A percentile compares a stretch with the other conserved stretches of the same genome.
phyloP scores from a whole-genome alignment of 306 rosid species.

The Spatholobus suberectus region DNA sequence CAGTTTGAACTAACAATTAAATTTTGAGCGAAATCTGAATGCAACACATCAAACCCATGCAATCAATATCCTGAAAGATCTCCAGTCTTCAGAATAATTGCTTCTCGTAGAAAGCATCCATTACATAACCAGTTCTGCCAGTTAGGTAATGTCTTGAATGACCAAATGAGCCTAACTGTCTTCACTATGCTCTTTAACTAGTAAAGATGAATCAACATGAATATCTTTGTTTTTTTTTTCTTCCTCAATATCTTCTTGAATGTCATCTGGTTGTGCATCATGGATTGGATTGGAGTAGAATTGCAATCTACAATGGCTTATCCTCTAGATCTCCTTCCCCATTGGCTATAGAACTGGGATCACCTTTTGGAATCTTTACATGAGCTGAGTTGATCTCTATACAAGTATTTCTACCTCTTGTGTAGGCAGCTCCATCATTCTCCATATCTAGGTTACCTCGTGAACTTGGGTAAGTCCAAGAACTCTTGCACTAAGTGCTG shows the following conservation, averaged over 20 bases:
- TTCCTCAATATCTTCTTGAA: background rate
- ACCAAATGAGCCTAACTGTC: background rate
- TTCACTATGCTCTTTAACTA: background rate
- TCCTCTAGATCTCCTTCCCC: constrained; percentile 9
- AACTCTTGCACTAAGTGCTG: background rate
- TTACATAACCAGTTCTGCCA: background rate
- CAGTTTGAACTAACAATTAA: background rate
- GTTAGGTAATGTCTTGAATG: background rate
- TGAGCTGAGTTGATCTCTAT: background rate
- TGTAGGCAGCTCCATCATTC: background rate
- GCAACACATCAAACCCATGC: background rate
- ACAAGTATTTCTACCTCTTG: background rate
- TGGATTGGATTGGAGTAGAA: background rate
- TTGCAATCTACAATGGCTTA: background rate
- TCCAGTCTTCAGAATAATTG: background rate
- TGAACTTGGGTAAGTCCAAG: constrained; percentile 11
- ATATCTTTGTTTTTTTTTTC: background rate
- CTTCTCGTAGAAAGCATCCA: background rate
- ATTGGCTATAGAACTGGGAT: background rate
- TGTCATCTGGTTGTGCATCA: background rate
- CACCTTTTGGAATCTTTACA: constrained; percentile 4
- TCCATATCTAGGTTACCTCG: background rate
- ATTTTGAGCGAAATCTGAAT: background rate
- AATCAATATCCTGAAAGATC: background rate
- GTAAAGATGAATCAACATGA: background rate